These are phyloP conservation scores for Boletus semigastroideus DNA, from an alignment of 1,284 basidiomycete species.

Conservation along the genomic window DNA sequence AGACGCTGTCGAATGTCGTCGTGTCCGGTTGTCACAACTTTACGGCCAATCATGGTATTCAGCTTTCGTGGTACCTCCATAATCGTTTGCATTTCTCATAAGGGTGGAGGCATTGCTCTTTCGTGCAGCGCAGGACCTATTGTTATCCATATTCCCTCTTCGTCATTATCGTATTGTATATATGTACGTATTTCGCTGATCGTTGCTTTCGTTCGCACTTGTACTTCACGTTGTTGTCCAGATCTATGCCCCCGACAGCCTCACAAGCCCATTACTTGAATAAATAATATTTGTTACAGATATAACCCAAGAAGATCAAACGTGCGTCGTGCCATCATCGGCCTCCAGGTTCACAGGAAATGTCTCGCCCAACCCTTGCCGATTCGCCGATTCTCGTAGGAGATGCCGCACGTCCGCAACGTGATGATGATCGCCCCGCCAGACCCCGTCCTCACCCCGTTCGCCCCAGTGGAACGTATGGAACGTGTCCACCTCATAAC, in stretches of 20 bases:
- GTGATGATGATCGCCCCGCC: conserved; percentile 38
- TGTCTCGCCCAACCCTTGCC: conserved; percentile 34
- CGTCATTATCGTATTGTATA: not conserved
- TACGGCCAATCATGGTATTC: conserved; percentile 20
- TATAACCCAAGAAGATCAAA: not conserved
- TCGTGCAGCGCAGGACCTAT: conserved; percentile 1
- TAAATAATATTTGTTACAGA: too few relatives aligned
- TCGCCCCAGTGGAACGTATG: conserved; percentile 52
- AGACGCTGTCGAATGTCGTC: conserved; percentile 28
- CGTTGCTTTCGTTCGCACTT: not conserved
- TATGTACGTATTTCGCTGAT: not conserved
- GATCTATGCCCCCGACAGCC: not conserved
- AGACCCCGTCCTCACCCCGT: conserved; percentile 34
- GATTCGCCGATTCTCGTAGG: conserved; percentile 37
- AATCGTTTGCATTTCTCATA: conserved; percentile 31
- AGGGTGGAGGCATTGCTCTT: not conserved
- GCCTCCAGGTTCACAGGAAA: conserved; percentile 18
- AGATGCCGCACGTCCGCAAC: conserved; percentile 39
- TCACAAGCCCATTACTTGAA: too few relatives aligned
- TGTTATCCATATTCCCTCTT: conserved; percentile 12
- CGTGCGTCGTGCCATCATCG: not conserved
- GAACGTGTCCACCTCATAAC: conserved; percentile 50
- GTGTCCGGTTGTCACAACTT: conserved; percentile 28
- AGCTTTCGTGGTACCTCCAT: conserved; percentile 27
- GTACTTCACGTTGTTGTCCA: not conserved